Base-by-base conservation (phyloP, 2,329 filamentous ascomycete species). In the Fusarium luffae region DNA sequence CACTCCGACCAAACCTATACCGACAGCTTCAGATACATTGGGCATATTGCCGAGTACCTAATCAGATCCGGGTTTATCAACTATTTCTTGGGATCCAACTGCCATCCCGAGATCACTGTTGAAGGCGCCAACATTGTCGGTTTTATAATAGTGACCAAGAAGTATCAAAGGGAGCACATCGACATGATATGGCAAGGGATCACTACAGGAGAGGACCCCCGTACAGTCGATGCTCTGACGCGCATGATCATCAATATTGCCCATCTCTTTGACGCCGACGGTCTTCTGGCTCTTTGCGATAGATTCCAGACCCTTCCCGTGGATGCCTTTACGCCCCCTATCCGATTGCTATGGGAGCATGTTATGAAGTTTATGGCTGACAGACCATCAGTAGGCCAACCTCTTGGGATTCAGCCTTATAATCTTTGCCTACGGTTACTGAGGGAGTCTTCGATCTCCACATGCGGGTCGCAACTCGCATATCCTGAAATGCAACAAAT, bases 1-100 rank as follows among this genome's bases (percentile, higher is more conserved):
- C 83, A 86, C 68, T 84, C 84, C n/a, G 85, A 86, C 57, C 76
- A 63, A 71, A 81, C 70, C 62, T 83, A 80, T 12, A 79, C 81
- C n/a, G 76, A 69, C 63, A 77, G 55, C 67, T 76, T 73, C 4
- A 74, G 86, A 2, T 83, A 93, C 50, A 82, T 95, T 68, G 84
- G 86, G 14, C 90, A 91, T 72, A 82, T 97, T 55, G 89, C 92
- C 7, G 83, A 87, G 25, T 91, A 92, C 69, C 83, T 98, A 34
- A 84, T 91, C 18, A 81, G 85, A 9, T 90, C 91, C 41, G 89
- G 90, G 55, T 83, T 98, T 27, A 88, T 97, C 25, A 89, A 94
- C 63, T 98, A 98, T 79, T 89, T 99, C 47, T 87, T 98, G 54
- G 93, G 95, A 3, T 90, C 95, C 16, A 94, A 94, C 59, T 98